Evolutionary conservation across 164 flowering plant genomes (phyloP).

Genomic region (Aristolochia fimbriata): DNA sequence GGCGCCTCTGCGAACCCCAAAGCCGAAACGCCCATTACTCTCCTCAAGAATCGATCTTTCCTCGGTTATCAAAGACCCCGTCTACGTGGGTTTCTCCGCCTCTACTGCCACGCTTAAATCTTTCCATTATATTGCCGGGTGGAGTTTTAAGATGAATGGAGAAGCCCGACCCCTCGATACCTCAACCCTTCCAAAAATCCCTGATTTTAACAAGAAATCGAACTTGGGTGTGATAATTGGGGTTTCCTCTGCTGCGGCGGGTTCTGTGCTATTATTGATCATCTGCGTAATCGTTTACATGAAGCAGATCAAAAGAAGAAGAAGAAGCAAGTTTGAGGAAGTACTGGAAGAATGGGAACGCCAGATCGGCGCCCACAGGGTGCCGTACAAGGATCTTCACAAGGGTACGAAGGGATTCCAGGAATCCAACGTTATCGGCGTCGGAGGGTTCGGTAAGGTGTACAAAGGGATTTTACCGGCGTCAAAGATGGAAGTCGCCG

Average conservation of each 20-base stretch:
- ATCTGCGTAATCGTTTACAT: neutral
- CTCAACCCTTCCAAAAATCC: slow-evolving; percentile 8
- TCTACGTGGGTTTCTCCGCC: slow-evolving; percentile 14
- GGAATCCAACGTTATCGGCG: slow-evolving; percentile 11
- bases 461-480: slow-evolving; percentile 11
- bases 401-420: slow-evolving; percentile 15
- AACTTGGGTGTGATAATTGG: slow-evolving; percentile 3
- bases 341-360: slow-evolving; percentile 15
- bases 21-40: slow-evolving; percentile 11
- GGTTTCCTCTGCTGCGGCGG: neutral
- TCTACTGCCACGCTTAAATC: neutral
- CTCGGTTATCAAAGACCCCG: neutral
- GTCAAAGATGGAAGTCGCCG: slow-evolving; percentile 11
- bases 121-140: slow-evolving; percentile 11
- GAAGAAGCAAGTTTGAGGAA: slow-evolving; percentile 9
- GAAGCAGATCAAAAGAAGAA: slow-evolving; percentile 4
- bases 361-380: slow-evolving; percentile 11
- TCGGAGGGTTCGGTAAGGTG: slow-evolving; percentile 18
- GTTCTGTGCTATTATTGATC: neutral
- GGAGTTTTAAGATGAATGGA: slow-evolving; percentile 15
- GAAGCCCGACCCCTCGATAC: slow-evolving; percentile 5
- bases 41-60: slow-evolving; percentile 6
- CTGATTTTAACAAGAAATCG: slow-evolving; percentile 3
- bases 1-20: slow-evolving; percentile 2
- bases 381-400: slow-evolving; percentile 13